Conservation (phyloP, 2,329 filamentous ascomycete species). For the Penicillium glabrum region DNA sequence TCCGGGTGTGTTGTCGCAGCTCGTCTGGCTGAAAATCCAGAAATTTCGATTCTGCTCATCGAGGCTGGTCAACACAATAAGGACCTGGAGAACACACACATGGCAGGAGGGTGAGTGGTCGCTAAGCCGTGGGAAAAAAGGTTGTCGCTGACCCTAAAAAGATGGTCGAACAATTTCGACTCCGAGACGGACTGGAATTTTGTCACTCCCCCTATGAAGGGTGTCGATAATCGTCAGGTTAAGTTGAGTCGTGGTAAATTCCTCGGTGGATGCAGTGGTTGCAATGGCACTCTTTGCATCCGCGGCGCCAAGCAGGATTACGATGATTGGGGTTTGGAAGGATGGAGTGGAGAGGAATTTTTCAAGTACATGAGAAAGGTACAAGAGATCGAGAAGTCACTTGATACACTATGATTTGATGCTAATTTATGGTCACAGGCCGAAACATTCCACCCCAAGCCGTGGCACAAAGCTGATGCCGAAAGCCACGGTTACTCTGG, state of each 20-base stretch:
- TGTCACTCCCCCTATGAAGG: constrained; percentile 39
- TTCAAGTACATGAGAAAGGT: constrained; percentile 59
- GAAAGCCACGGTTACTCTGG: constrained; percentile 54
- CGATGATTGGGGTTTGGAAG: constrained; percentile 56
- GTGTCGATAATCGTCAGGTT: constrained; percentile 42
- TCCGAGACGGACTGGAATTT: constrained; percentile 49
- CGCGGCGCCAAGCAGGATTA: constrained; percentile 46
- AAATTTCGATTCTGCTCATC: constrained; percentile 45
- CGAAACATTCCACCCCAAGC: constrained; percentile 59
- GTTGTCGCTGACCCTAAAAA: constrained; percentile 1
- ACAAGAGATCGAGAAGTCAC: not conserved
- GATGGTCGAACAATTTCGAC: constrained; percentile 46
- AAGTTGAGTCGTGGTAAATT: constrained; percentile 46
- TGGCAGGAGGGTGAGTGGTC: constrained; percentile 40
- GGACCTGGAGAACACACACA: constrained; percentile 48
- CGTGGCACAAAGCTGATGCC: constrained; percentile 55
- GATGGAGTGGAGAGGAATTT: constrained; percentile 59
- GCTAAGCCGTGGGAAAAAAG: not conserved
- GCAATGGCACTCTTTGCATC: constrained; percentile 47
- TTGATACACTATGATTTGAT: not conserved
- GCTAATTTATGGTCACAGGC: constrained; percentile 31
- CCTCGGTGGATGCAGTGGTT: constrained; percentile 44
- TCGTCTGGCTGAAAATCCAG: constrained; percentile 47
- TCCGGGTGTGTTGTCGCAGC: constrained; percentile 51
- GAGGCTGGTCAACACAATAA: constrained; percentile 50